A percentile compares a stretch with the other conserved stretches of the same genome.
These are phyloP conservation scores for Elongisporangium anandrum DNA, from an alignment of 352 stramenopile species.

Conservation along the genomic window DNA sequence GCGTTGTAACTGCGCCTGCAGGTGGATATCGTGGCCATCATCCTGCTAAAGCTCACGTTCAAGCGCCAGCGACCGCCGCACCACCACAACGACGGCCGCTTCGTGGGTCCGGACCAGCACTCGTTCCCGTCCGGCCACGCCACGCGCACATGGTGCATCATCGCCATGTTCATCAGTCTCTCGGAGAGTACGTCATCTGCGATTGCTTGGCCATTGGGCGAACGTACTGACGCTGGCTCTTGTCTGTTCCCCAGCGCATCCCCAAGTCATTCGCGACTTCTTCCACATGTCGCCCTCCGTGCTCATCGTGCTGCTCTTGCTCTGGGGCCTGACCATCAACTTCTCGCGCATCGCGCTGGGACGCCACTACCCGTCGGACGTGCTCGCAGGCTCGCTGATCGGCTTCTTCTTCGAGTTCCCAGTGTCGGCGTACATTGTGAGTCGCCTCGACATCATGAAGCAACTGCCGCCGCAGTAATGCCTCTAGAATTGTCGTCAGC, in stretches of 20 bases:
- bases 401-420: conserved; percentile 59
- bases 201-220: not conserved
- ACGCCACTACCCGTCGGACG: conserved; percentile 80
- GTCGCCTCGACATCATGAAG: not conserved
- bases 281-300: conserved; percentile 40
- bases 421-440: conserved; percentile 17
- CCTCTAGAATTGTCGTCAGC: too few relatives aligned
- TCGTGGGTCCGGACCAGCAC: conserved; percentile 80
- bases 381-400: conserved; percentile 58
- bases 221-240: not conserved
- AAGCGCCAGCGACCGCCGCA: conserved; percentile 70
- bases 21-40: conserved; percentile 76
- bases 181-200: conserved; percentile 23
- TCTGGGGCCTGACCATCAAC: conserved; percentile 69
- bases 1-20: conserved; percentile 13
- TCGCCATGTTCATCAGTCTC: conserved; percentile 59
- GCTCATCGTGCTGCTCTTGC: conserved; percentile 32
- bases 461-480: conserved; percentile 11
- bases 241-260: conserved; percentile 15
- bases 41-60: conserved; percentile 73
- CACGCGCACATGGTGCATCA: conserved; percentile 68
- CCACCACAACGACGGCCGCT: conserved; percentile 64
- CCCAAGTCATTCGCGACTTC: conserved; percentile 38
- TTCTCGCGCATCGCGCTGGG: conserved; percentile 79
- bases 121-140: conserved; percentile 85